Conservation (phyloP, 768 basidiomycete species). For the Suillus clintonianus region DNA sequence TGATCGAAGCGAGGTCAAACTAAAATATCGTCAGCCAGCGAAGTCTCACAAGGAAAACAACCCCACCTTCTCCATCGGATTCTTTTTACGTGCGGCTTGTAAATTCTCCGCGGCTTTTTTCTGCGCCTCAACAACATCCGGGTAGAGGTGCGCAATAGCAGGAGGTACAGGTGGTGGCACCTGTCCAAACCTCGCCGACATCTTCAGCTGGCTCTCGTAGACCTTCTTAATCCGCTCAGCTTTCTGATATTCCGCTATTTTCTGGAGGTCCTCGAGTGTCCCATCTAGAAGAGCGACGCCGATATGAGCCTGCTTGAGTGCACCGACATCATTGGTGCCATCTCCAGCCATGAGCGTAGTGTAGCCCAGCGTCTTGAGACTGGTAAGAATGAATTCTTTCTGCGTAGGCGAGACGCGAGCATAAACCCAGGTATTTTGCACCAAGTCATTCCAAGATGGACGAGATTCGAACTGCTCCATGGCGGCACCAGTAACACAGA, state of each 20-base stretch:
- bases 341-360: slow-evolving; percentile 98
- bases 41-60: not conserved
- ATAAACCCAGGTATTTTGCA: slow-evolving; percentile 97
- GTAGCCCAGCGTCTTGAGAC: slow-evolving; percentile 86
- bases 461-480: slow-evolving; percentile 81
- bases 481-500: slow-evolving; percentile 94
- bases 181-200: slow-evolving; percentile 88
- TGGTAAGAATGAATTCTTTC: slow-evolving; percentile 94
- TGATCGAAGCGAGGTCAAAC: slow-evolving; percentile 81
- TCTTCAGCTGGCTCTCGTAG: slow-evolving; percentile 92
- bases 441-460: slow-evolving; percentile 76
- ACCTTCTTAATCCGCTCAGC: slow-evolving; percentile 93
- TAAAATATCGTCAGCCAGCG: slow-evolving; percentile 34
- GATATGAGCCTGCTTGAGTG: slow-evolving; percentile 96
- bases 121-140: slow-evolving; percentile 90
- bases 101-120: slow-evolving; percentile 71
- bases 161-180: slow-evolving; percentile 92
- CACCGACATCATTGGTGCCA: slow-evolving; percentile 98
- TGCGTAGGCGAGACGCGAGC: slow-evolving; percentile 95
- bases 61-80: slow-evolving; percentile 88
- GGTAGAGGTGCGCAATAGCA: slow-evolving; percentile 84
- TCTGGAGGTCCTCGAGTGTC: slow-evolving; percentile 86
- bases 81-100: slow-evolving; percentile 68
- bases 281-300: slow-evolving; percentile 93
- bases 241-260: slow-evolving; percentile 91